Percentiles rank a stretch among this genome's conserved stretches.
Conservation (phyloP, 202 grass and related monocot genomes). For the Digitaria exilis region DNA sequence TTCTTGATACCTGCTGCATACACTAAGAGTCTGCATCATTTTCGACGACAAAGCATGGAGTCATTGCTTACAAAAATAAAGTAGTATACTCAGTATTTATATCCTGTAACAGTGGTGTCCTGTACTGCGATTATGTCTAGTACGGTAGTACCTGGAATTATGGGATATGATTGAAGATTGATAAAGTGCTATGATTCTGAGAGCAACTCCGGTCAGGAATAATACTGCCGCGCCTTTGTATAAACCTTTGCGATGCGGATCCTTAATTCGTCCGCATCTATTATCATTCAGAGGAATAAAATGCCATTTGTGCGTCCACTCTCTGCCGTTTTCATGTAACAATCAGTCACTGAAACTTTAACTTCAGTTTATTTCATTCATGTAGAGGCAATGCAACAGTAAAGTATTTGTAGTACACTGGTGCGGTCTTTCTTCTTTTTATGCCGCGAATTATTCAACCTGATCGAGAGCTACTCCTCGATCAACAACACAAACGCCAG, state of each 20-base stretch:
- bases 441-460: constrained; percentile 25
- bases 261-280: not conserved
- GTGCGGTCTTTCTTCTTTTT: not conserved
- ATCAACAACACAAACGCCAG: constrained; percentile 34
- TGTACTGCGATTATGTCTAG: not conserved
- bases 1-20: not conserved
- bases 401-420: not conserved
- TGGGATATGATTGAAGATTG: not conserved
- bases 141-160: not conserved
- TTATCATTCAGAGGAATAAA: too few species aligned
- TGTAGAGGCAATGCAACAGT: not conserved
- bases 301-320: too few species aligned
- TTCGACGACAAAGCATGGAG: not conserved
- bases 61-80: not conserved
- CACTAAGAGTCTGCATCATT: not conserved
- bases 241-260: not conserved
- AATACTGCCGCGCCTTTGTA: not conserved
- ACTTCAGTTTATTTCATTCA: constrained; percentile 14
- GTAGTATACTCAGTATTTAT: not conserved
- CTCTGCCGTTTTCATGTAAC: too few species aligned
- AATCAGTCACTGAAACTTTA: not conserved
- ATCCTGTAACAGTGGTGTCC: not conserved
- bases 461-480: not conserved
- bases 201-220: not conserved
- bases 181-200: not conserved